Evolutionary conservation across 192 early-diverging fungal genomes (phyloP).

Genomic region (Spizellomyces punctatus): DNA sequence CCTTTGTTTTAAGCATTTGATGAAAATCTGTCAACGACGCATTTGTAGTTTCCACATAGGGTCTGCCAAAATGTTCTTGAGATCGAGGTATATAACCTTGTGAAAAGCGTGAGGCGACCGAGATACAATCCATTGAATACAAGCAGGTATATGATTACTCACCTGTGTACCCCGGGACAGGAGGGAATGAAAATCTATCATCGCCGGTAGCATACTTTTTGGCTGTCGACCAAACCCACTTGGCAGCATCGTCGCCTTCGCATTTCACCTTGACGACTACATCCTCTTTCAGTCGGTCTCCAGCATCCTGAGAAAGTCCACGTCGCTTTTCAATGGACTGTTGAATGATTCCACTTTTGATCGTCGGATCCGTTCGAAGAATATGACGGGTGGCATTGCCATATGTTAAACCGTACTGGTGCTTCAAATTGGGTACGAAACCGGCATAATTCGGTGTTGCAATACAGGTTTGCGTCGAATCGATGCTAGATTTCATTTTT

Average conservation of each 20-base stretch:
- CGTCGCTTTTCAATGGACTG: slow-evolving; percentile 27
- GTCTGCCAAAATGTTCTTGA: slow-evolving; percentile 58
- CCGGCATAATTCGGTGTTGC: slow-evolving; percentile 57
- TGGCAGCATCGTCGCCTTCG: slow-evolving; percentile 19
- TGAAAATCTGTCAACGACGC: slow-evolving; percentile 52
- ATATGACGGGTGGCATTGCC: slow-evolving; percentile 60
- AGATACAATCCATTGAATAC: too few relatives aligned
- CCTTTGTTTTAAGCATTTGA: slow-evolving; percentile 49
- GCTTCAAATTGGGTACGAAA: slow-evolving; percentile 55
- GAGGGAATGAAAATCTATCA: slow-evolving; percentile 59
- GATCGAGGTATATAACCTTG: slow-evolving; percentile 58
- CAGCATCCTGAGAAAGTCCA: neutral
- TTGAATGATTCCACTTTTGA: slow-evolving; percentile 54
- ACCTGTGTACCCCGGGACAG: slow-evolving; percentile 64
- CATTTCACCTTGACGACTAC: neutral
- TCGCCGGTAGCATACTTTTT: slow-evolving; percentile 56
- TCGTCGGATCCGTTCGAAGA: slow-evolving; percentile 51
- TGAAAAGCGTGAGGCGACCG: neutral
- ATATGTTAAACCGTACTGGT: slow-evolving; percentile 55
- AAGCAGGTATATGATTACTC: neutral
- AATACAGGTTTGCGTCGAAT: neutral
- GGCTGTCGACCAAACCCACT: slow-evolving; percentile 45
- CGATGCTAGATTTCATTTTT: neutral
- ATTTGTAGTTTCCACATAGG: slow-evolving; percentile 59
- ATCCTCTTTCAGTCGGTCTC: neutral